Evolutionary conservation across 2,329 filamentous ascomycete species (phyloP), one percentile per base, ranked within the genome.

Genomic region (Phoma herbarum): DNA sequence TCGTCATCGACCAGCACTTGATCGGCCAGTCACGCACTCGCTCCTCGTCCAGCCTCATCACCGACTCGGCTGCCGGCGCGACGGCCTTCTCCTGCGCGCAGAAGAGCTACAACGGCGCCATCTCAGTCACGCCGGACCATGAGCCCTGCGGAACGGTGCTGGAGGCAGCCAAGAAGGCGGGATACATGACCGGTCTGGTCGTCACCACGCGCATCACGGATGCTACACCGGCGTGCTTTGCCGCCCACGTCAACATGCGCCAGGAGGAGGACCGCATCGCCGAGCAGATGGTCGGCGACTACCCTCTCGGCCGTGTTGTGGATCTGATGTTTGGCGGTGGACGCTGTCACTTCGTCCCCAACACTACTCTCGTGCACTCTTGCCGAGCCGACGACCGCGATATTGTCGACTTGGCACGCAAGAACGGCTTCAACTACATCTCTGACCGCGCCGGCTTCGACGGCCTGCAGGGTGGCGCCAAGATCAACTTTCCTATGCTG

Each of bases 51-150:
- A 94, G 90, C 57, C 82, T 98, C 60, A 90, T 99, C 51, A 99
- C 95, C 1, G 95, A 99, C 78, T 96, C 91, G 59, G 95, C 95
- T 5, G 95, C 95, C n/a, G 95, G 95, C 35, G 95, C 95, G 3
- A 99, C 95, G 0, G 95, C 95, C 1, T 99, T 99, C 77, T 93
- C 92, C 2, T 99, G 95, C 72, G 94, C 88, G 20, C 80, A 84
- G 73, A 99, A 99, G 86, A 96, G 90, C 76, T 99, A 99, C 81
- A 99, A 99, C 73, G 93, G 93, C 46, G 95, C 95, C 66, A 98
- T 99, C 67, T 91, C 92, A 10, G 90, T 96, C 52, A 83, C 96
- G 16, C 93, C 93, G 0, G 89, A 96, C 77, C 87, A 90, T 66
- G 87, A 87, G 28, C 92, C 95, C 4, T 99, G 95, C 76, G 95